phyloP scores from a whole-genome alignment of 2,329 filamentous ascomycete species.

The Chrysoporthe cubensis region DNA sequence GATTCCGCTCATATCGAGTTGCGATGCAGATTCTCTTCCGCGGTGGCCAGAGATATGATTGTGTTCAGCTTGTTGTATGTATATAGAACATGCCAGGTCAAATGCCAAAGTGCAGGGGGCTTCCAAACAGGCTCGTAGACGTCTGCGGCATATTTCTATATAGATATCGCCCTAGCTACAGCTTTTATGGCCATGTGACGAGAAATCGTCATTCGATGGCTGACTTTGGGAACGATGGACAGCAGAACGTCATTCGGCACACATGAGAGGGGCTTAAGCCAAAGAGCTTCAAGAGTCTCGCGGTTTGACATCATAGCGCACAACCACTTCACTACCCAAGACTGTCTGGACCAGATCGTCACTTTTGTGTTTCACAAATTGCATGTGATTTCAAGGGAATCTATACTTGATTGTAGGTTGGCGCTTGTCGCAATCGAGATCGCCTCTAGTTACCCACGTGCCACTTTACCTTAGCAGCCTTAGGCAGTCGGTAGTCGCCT shows the following conservation, averaged over 20 bases:
- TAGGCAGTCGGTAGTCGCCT: background rate
- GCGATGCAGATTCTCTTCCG: background rate
- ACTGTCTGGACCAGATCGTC: slow-evolving; percentile 5
- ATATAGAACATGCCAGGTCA: background rate
- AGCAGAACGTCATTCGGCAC: slow-evolving; percentile 19
- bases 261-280: slow-evolving; percentile 20
- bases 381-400: background rate
- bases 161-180: background rate
- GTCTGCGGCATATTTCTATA: background rate
- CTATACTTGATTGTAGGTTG: background rate
- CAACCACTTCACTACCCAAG: slow-evolving; percentile 18
- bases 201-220: slow-evolving; percentile 19
- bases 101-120: background rate
- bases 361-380: too few relatives aligned
- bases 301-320: slow-evolving; percentile 16
- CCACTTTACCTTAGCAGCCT: too few relatives aligned
- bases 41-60: background rate
- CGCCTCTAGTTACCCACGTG: background rate
- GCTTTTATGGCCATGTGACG: background rate
- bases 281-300: slow-evolving; percentile 17
- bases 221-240: slow-evolving; percentile 18
- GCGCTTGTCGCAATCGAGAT: background rate
- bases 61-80: background rate
- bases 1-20: slow-evolving; percentile 23
- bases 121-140: background rate